Conservation (phyloP, 75 land plant species). For the Sequoia sempervirens region DNA sequence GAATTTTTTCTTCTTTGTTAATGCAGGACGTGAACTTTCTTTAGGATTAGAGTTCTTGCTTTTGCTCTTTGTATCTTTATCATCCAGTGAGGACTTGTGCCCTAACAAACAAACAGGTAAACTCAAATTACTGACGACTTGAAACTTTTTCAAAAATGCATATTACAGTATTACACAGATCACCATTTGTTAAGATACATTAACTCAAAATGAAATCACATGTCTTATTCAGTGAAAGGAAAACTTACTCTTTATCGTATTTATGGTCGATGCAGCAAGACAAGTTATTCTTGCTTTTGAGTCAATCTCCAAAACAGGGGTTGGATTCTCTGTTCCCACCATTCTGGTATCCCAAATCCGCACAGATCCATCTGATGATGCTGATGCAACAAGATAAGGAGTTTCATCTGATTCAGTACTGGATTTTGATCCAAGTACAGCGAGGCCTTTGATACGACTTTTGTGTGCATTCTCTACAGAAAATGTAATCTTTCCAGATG, state of each 20-base stretch:
- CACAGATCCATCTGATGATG: conserved; percentile 89
- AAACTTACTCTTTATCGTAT: conserved; percentile 44
- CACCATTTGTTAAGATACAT: not conserved
- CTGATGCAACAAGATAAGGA: conserved; percentile 69
- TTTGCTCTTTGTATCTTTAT: not conserved
- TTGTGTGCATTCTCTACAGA: conserved; percentile 67
- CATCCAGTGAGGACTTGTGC: not conserved
- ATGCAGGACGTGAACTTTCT: not conserved
- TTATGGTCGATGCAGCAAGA: conserved; percentile 65
- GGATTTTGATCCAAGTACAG: conserved; percentile 33
- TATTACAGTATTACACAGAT: not conserved
- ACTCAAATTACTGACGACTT: not conserved
- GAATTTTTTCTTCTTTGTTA: not conserved
- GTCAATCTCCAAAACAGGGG: conserved; percentile 61
- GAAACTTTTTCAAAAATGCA: not conserved
- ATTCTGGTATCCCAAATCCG: conserved; percentile 86
- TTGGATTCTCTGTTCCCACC: conserved; percentile 36
- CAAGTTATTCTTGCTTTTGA: conserved; percentile 90
- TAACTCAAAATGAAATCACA: not conserved
- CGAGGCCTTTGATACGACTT: conserved; percentile 80
- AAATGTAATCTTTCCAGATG: conserved; percentile 60
- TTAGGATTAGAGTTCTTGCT: not conserved
- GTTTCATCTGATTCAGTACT: conserved; percentile 20
- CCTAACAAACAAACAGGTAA: not conserved
- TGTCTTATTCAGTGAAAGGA: not conserved